phyloP scores from a whole-genome alignment of 768 basidiomycete genomes.

The Strobilomyces dryophilus region DNA sequence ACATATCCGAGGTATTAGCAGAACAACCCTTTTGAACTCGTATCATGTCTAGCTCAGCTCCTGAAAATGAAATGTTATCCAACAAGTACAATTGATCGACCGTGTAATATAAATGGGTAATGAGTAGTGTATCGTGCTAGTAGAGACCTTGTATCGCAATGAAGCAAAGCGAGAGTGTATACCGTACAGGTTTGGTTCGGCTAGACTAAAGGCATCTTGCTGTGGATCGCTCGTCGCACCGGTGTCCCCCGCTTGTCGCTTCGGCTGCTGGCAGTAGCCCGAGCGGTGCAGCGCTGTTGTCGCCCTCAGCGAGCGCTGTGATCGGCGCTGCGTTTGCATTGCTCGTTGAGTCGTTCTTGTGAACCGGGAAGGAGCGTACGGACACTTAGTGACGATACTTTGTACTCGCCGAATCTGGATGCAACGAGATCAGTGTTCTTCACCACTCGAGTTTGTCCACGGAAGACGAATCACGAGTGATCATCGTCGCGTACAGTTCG shows the following conservation, averaged over 20 bases:
- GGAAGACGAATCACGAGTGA: no score
- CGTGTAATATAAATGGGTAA: not conserved
- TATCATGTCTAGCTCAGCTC: not conserved
- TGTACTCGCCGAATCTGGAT: no score
- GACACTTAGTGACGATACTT: no score
- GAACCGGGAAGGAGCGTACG: no score
- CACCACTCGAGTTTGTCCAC: no score
- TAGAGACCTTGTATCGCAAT: not conserved
- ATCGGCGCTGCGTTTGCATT: no score
- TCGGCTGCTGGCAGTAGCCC: no score
- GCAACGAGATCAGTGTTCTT: no score
- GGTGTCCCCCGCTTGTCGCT: constrained; percentile 45
- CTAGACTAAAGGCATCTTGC: constrained; percentile 81
- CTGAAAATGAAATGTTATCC: not conserved
- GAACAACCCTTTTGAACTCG: constrained; percentile 48
- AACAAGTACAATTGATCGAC: not conserved
- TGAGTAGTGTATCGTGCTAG: not conserved
- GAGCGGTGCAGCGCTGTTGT: no score
- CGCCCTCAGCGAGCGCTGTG: no score
- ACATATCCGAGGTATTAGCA: constrained; percentile 48
- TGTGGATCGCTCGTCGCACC: constrained; percentile 74
- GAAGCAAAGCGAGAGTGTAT: constrained; percentile 38
- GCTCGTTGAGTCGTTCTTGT: no score
- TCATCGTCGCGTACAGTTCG: no score
- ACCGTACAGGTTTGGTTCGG: constrained; percentile 85